Base-by-base conservation (phyloP, 2,329 filamentous ascomycete species). In the Mariannaea sp. region DNA sequence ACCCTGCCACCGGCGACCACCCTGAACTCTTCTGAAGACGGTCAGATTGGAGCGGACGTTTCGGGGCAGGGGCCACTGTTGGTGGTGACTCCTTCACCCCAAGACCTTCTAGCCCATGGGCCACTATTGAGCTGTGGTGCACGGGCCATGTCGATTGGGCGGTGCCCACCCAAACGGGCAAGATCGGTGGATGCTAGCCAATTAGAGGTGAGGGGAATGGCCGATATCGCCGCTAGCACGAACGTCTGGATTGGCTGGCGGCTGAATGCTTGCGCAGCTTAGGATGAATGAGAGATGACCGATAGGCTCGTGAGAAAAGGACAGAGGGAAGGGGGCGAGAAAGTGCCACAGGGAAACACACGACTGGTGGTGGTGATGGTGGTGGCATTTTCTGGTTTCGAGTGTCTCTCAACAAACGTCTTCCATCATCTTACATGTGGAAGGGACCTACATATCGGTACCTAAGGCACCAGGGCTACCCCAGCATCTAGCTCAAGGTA, bases 151-250 rank as follows among this genome's bases (percentile, higher is more conserved):
- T 8, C 22, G 35, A 12, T 29, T 19, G 30, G 44, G n/a, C n/a
- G 47, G 27, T 50, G 39, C 52, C 46, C 56, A 45, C 30, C 49
- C 49, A 51, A 48, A 50, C 22, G 36, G 35, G 38, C 29, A 43
- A 22, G 19, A 46, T 49, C 45, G 56, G 45, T 14, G 17, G 20
- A 12, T 19, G 10, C 46, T 10, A 33, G n/a, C 58, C 60, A 61
- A 62, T 61, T 27, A 59, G 32, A 3, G 8, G 0, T 1, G 12
- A 17, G 19, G 30, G 45, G 55, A 59, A 61, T 62, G 58, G 58
- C 60, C 58, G 60, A 62, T 62, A 61, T 62, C 60, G 60, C 60
- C 56, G 61, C 60, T 58, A 59, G 60, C 33, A 60, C 33, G 24
- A 59, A 40, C 54, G 43, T 46, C 44, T 48, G 52, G 59, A 61